A percentile compares a stretch with the other conserved stretches of the same genome.
These are phyloP conservation scores for Cydonia oblonga DNA, from an alignment of 331 rosid species.

Conservation along the genomic window DNA sequence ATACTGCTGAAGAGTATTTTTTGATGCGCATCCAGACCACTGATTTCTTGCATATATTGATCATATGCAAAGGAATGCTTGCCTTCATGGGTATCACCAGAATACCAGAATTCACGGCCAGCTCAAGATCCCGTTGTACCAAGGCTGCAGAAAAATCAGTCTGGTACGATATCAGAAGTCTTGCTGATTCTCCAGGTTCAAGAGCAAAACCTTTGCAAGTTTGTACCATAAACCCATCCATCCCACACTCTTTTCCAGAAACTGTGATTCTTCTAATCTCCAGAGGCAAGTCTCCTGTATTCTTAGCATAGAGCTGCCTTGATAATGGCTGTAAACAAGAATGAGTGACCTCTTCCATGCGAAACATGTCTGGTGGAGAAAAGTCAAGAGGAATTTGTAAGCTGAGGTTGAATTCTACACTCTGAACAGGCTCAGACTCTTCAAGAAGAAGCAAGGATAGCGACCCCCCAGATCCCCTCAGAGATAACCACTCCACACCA, in stretches of 20 bases:
- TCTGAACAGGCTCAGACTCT: slow-evolving; percentile 43
- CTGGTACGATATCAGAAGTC: slow-evolving; percentile 62
- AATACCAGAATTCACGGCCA: slow-evolving; percentile 64
- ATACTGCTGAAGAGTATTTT: slow-evolving; percentile 38
- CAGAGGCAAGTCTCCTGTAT: slow-evolving; percentile 73
- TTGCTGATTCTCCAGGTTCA: slow-evolving; percentile 72
- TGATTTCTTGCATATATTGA: slow-evolving; percentile 56
- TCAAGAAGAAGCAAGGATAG: slow-evolving; percentile 61
- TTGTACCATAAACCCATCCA: slow-evolving; percentile 72
- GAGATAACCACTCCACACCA: slow-evolving; percentile 76
- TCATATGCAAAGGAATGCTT: slow-evolving; percentile 54
- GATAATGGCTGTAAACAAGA: slow-evolving; percentile 49
- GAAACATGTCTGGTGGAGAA: slow-evolving; percentile 47
- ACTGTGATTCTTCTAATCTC: slow-evolving; percentile 59
- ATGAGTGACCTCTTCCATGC: slow-evolving; percentile 32
- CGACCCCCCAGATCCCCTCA: slow-evolving; percentile 74
- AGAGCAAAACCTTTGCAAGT: slow-evolving; percentile 62
- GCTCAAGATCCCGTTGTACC: slow-evolving; percentile 76
- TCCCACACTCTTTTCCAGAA: slow-evolving; percentile 71
- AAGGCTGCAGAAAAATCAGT: slow-evolving; percentile 60
- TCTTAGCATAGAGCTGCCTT: slow-evolving; percentile 73
- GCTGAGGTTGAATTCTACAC: slow-evolving; percentile 55
- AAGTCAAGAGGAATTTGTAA: slow-evolving; percentile 39
- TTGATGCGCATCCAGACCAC: slow-evolving; percentile 57
- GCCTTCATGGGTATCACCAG: slow-evolving; percentile 75